Conservation (phyloP, 139 green algal genomes). For the Spirogloea muscicola region DNA sequence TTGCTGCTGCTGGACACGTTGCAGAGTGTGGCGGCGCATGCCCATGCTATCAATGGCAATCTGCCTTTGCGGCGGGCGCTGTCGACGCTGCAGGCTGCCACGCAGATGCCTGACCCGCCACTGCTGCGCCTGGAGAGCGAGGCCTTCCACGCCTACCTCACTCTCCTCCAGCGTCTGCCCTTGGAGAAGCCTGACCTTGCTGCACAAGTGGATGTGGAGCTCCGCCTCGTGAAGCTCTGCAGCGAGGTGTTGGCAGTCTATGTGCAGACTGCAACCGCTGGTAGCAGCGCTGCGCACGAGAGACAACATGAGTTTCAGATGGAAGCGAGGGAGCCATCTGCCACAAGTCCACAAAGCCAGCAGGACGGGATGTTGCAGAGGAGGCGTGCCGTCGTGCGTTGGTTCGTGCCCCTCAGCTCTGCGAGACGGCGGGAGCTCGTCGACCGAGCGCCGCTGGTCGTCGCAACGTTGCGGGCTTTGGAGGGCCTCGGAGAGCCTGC, state of each 20-base stretch:
- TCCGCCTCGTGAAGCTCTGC: conserved; percentile 63
- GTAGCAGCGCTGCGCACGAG: too few relatives aligned
- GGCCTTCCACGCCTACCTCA: conserved; percentile 76
- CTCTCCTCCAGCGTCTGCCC: conserved; percentile 64
- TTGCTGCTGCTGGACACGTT: conserved; percentile 67
- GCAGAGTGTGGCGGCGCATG: conserved; percentile 58
- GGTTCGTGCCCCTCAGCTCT: conserved; percentile 18
- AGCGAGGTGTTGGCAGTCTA: conserved; percentile 61
- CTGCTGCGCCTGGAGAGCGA: conserved; percentile 88
- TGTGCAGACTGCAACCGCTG: too few relatives aligned
- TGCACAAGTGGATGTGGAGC: conserved; percentile 45
- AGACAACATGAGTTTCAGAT: not conserved
- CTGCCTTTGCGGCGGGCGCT: conserved; percentile 35
- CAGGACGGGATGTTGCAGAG: not conserved
- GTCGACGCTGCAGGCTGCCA: conserved; percentile 12
- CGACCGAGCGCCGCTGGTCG: conserved; percentile 38
- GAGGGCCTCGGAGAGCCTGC: conserved; percentile 47
- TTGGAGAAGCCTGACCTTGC: conserved; percentile 12
- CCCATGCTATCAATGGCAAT: conserved; percentile 68
- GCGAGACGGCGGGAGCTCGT: conserved; percentile 24
- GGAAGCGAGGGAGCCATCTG: not conserved
- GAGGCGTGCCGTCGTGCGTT: not conserved
- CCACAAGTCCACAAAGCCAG: not conserved
- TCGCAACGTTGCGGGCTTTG: conserved; percentile 67
- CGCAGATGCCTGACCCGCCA: conserved; percentile 76